phyloP scores from a whole-genome alignment of 2,329 filamentous ascomycete genomes.

The Penicillium sp. region DNA sequence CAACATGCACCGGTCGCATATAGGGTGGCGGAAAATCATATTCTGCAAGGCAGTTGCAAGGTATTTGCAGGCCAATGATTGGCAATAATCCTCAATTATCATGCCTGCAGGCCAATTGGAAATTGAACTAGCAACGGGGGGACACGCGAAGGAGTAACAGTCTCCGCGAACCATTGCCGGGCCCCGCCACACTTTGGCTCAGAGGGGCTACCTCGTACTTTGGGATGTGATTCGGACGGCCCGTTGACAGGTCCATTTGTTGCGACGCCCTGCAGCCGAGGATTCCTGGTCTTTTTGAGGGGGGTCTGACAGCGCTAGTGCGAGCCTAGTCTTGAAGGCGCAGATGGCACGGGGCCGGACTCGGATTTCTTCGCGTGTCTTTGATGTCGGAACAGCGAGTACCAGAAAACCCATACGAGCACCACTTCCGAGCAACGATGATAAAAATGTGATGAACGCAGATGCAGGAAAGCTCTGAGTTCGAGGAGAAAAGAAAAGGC shows the following conservation, averaged over 20 bases:
- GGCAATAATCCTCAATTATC: slow-evolving; percentile 11
- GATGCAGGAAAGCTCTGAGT: neutral
- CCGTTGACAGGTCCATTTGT: slow-evolving; percentile 20
- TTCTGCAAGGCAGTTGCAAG: slow-evolving; percentile 5
- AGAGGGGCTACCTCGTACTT: slow-evolving; percentile 4
- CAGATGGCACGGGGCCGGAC: neutral
- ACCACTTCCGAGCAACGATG: neutral
- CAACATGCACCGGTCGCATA: slow-evolving; percentile 8
- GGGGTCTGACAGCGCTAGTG: slow-evolving; percentile 19
- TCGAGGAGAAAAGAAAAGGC: neutral
- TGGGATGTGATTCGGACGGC: slow-evolving; percentile 7
- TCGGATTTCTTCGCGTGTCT: neutral
- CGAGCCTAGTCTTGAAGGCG: slow-evolving; percentile 1
- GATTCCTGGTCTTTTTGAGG: slow-evolving; percentile 1
- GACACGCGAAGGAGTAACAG: slow-evolving; percentile 7
- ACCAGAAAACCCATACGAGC: too few relatives aligned
- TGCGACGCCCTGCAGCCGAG: neutral
- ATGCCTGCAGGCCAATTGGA: neutral
- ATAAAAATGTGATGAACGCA: neutral
- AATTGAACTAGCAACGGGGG: slow-evolving; percentile 11
- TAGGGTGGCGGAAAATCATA: slow-evolving; percentile 7
- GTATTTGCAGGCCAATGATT: slow-evolving; percentile 11
- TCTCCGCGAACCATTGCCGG: slow-evolving; percentile 12
- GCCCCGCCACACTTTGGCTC: slow-evolving; percentile 1
- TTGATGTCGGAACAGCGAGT: neutral